phyloP scores from a whole-genome alignment of 768 basidiomycete species.

The Leccinum truebloodii region DNA sequence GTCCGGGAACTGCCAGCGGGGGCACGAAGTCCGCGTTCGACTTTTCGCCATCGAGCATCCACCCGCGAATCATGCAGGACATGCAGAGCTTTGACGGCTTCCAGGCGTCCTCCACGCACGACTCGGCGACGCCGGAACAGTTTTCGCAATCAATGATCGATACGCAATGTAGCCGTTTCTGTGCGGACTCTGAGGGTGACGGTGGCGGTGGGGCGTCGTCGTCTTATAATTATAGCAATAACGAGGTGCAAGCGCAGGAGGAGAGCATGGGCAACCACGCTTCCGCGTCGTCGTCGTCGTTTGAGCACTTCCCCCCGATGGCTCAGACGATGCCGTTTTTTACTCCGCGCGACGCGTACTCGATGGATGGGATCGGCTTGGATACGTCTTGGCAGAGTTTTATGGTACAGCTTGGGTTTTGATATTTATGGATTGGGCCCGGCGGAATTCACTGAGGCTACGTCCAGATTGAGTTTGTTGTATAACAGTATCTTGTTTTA shows the following conservation, averaged over 20 bases:
- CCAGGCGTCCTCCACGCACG: constrained; percentile 26
- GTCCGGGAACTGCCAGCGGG: no score
- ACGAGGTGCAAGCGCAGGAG: not conserved
- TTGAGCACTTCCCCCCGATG: not conserved
- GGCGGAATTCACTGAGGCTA: not conserved
- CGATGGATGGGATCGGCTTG: constrained; percentile 38
- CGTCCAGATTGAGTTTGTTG: not conserved
- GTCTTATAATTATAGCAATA: not conserved
- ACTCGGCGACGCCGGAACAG: constrained; percentile 30
- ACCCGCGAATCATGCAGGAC: constrained; percentile 50
- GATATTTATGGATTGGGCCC: constrained; percentile 1
- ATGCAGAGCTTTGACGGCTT: constrained; percentile 45
- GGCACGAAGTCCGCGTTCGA: constrained; percentile 10
- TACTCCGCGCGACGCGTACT: constrained; percentile 3
- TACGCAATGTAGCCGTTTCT: constrained; percentile 29
- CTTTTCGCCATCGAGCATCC: constrained; percentile 15
- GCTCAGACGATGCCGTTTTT: not conserved
- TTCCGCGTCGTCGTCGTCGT: not conserved
- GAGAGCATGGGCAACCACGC: not conserved
- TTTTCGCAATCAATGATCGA: constrained; percentile 33
- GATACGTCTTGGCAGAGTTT: constrained; percentile 70
- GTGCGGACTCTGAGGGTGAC: constrained; percentile 14
- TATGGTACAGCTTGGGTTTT: constrained; percentile 66
- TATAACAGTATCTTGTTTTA: not conserved
- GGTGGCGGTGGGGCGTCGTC: not conserved